Percentiles rank a stretch among this genome's conserved stretches.
phyloP scores from a whole-genome alignment of 768 basidiomycete species.

The Butyriboletus loyo region DNA sequence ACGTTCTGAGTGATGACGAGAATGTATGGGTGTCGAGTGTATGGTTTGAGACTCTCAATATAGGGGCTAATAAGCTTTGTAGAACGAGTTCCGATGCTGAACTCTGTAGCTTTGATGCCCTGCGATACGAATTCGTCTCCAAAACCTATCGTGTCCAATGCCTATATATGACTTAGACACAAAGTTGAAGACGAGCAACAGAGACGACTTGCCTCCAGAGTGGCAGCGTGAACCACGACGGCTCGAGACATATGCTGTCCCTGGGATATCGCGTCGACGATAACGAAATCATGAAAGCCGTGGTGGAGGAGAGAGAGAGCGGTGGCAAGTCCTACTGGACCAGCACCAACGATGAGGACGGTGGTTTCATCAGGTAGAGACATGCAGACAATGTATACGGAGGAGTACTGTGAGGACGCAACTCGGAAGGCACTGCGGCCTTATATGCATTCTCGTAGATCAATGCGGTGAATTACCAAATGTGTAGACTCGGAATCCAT shows the following conservation, averaged over 20 bases:
- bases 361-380: slow-evolving; percentile 32
- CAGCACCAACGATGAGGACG: slow-evolving; percentile 49
- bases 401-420: too few relatives aligned
- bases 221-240: slow-evolving; percentile 46
- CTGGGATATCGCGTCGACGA: slow-evolving; percentile 38
- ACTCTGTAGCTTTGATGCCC: slow-evolving; percentile 32
- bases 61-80: slow-evolving; percentile 27
- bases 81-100: slow-evolving; percentile 33
- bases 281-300: slow-evolving; percentile 38
- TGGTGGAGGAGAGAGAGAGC: slow-evolving; percentile 45
- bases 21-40: slow-evolving; percentile 44
- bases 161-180: slow-evolving; percentile 39
- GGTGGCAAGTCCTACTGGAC: slow-evolving; percentile 47
- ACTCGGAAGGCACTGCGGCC: too few relatives aligned
- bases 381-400: too few relatives aligned
- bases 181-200: too few relatives aligned
- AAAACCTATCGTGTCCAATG: slow-evolving; percentile 43
- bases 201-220: slow-evolving; percentile 42
- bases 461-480: too few relatives aligned
- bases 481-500: too few relatives aligned
- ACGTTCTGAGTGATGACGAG: slow-evolving; percentile 42
- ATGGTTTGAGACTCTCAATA: slow-evolving; percentile 34
- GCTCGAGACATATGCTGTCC: slow-evolving; percentile 43
- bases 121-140: slow-evolving; percentile 36
- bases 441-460: too few relatives aligned